phyloP scores from a whole-genome alignment of 495 filamentous ascomycete genomes.

The Daldinia concentrica region DNA sequence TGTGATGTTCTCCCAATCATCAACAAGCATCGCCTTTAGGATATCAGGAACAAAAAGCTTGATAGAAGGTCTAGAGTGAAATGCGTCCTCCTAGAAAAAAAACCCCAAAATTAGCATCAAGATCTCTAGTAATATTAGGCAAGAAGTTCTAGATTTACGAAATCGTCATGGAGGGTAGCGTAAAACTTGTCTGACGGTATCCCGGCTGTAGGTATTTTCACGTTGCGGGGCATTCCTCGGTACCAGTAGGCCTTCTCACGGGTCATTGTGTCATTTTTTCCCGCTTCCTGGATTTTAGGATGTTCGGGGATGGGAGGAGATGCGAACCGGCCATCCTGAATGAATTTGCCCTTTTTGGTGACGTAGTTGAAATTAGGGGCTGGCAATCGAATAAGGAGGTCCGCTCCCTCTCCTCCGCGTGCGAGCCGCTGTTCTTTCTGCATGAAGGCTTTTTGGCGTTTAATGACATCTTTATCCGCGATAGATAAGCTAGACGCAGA shows the following conservation, averaged over 20 bases:
- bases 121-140: not conserved
- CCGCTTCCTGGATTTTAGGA: slow-evolving; percentile 38
- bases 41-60: slow-evolving; percentile 84
- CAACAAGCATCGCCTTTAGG: slow-evolving; percentile 88
- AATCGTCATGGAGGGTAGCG: slow-evolving; percentile 6
- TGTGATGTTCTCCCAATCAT: slow-evolving; percentile 98
- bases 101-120: slow-evolving; percentile 35
- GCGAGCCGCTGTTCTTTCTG: not conserved
- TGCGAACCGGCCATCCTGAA: slow-evolving; percentile 26
- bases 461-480: not conserved
- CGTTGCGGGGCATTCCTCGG: slow-evolving; percentile 13
- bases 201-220: slow-evolving; percentile 47
- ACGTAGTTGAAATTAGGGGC: slow-evolving; percentile 39
- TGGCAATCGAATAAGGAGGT: slow-evolving; percentile 42
- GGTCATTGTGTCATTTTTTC: slow-evolving; percentile 11
- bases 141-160: slow-evolving; percentile 12
- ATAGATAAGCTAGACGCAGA: not conserved
- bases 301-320: slow-evolving; percentile 12
- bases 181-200: slow-evolving; percentile 29
- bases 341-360: not conserved
- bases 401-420: slow-evolving; percentile 4
- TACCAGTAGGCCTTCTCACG: slow-evolving; percentile 35
- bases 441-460: not conserved
- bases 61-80: slow-evolving; percentile 79
- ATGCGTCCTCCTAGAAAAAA: slow-evolving; percentile 78